Conservation (phyloP, 352 stramenopile species). For the Phytophthora foliorum region DNA sequence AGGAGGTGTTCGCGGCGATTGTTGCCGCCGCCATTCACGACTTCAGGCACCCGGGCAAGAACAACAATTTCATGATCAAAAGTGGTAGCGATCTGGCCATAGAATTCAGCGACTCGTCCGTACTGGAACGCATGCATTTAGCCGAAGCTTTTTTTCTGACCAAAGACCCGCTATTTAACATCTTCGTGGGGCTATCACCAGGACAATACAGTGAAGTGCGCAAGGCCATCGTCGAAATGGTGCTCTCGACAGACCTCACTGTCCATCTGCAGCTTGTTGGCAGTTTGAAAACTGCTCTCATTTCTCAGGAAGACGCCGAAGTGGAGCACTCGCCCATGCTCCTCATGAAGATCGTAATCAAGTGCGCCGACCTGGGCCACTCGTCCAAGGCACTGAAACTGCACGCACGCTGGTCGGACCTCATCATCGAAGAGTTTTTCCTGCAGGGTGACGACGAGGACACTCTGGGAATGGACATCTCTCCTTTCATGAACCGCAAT, state of each 20-base stretch:
- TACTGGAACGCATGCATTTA: slow-evolving; percentile 90
- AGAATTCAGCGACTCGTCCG: slow-evolving; percentile 84
- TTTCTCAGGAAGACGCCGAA: slow-evolving; percentile 79
- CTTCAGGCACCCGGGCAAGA: slow-evolving; percentile 86
- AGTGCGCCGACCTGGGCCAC: slow-evolving; percentile 94
- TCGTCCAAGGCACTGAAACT: slow-evolving; percentile 88
- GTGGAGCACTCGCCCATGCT: slow-evolving; percentile 84
- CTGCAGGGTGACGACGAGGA: slow-evolving; percentile 95
- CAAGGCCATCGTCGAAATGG: slow-evolving; percentile 89
- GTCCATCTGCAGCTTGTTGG: slow-evolving; percentile 86
- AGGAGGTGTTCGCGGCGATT: slow-evolving; percentile 85
- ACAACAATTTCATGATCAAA: slow-evolving; percentile 91
- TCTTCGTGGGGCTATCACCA: slow-evolving; percentile 73
- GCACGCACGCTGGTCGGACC: slow-evolving; percentile 90
- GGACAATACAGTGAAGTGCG: slow-evolving; percentile 72
- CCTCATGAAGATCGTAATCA: slow-evolving; percentile 91
- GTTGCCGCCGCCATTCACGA: slow-evolving; percentile 88
- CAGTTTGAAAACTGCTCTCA: slow-evolving; percentile 82
- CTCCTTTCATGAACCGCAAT: slow-evolving; percentile 94
- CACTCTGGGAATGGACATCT: slow-evolving; percentile 87
- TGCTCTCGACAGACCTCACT: slow-evolving; percentile 86
- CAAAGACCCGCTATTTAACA: slow-evolving; percentile 76
- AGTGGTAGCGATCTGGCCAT: slow-evolving; percentile 77
- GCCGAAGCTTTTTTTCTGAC: slow-evolving; percentile 83
- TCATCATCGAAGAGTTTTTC: slow-evolving; percentile 97